Conservation (phyloP, 2,329 filamentous ascomycete genomes). For the Penicillium capsulatum region DNA sequence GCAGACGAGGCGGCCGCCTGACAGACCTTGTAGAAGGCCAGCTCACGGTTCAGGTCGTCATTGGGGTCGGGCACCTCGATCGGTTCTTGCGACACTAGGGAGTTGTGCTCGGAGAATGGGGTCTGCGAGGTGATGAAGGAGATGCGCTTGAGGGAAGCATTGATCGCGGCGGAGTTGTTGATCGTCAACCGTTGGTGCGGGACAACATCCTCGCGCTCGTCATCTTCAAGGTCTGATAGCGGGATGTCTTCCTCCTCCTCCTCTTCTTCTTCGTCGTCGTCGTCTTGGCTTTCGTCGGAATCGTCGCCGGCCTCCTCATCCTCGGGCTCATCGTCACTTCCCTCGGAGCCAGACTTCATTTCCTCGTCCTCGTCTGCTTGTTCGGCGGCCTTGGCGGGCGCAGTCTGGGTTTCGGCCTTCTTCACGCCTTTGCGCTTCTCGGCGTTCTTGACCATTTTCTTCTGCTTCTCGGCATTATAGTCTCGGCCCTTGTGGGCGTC, state of each 20-base stretch:
- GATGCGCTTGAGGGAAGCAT: conserved; percentile 68
- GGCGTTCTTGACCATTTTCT: conserved; percentile 56
- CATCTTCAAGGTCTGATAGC: conserved; percentile 76
- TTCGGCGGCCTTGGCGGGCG: conserved; percentile 26
- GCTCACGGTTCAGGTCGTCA: conserved; percentile 87
- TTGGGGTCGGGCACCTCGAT: conserved; percentile 77
- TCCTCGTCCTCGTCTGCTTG: conserved; percentile 38
- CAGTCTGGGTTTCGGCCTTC: conserved; percentile 5
- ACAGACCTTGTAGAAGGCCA: conserved; percentile 88
- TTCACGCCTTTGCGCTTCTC: conserved; percentile 44
- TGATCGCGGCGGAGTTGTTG: conserved; percentile 89
- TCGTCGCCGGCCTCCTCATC: conserved; percentile 29
- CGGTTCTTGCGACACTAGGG: conserved; percentile 62
- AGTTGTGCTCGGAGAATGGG: conserved; percentile 79
- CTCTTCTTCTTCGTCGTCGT: conserved; percentile 52
- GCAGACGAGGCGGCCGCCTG: conserved; percentile 72
- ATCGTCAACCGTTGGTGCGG: conserved; percentile 92
- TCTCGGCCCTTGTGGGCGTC: conserved; percentile 60
- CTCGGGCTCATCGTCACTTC: conserved; percentile 19
- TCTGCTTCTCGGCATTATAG: conserved; percentile 72
- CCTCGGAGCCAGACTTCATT: conserved; percentile 18
- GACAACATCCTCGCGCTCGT: conserved; percentile 80
- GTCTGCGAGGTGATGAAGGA: conserved; percentile 56
- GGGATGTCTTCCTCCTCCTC: conserved; percentile 78
- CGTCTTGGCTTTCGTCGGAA: conserved; percentile 31